Conservation (phyloP, 1,284 basidiomycete genomes). For the Leucoagaricus sp. region DNA sequence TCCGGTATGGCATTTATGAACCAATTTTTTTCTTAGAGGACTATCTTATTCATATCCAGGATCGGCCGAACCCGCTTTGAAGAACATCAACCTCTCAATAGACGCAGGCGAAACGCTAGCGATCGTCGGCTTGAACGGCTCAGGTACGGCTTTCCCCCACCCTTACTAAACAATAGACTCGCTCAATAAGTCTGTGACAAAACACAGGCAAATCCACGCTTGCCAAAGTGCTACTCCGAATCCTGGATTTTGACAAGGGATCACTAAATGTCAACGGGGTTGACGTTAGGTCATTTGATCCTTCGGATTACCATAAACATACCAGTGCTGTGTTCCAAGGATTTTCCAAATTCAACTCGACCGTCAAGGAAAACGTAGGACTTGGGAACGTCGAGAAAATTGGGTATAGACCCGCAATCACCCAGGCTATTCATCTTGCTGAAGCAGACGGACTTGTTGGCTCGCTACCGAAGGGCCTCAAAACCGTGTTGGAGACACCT, state of each 20-base stretch:
- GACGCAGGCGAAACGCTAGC: conserved; percentile 77
- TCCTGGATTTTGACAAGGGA: conserved; percentile 71
- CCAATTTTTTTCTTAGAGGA: conserved; percentile 47
- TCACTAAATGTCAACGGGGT: conserved; percentile 66
- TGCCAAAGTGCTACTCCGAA: conserved; percentile 74
- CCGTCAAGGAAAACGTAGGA: conserved; percentile 77
- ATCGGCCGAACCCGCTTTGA: conserved; percentile 60
- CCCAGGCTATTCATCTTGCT: conserved; percentile 62
- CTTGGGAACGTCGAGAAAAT: conserved; percentile 68
- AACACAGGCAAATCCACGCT: conserved; percentile 77
- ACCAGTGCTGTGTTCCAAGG: conserved; percentile 81
- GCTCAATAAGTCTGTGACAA: conserved; percentile 18
- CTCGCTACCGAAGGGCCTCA: conserved; percentile 63
- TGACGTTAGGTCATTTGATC: conserved; percentile 62
- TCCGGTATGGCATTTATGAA: conserved; percentile 16
- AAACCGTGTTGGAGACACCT: conserved; percentile 64
- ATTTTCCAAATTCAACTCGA: conserved; percentile 75
- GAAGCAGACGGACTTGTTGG: conserved; percentile 65
- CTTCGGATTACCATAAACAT: conserved; percentile 70
- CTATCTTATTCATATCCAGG: conserved; percentile 80
- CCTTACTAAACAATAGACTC: conserved; percentile 11
- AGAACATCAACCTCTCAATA: conserved; percentile 67
- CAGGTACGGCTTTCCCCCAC: conserved; percentile 46
- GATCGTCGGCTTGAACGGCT: conserved; percentile 82
- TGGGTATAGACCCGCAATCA: conserved; percentile 50